Conservation (phyloP, 441 rosid genomes). For the Erodium moschatum region DNA sequence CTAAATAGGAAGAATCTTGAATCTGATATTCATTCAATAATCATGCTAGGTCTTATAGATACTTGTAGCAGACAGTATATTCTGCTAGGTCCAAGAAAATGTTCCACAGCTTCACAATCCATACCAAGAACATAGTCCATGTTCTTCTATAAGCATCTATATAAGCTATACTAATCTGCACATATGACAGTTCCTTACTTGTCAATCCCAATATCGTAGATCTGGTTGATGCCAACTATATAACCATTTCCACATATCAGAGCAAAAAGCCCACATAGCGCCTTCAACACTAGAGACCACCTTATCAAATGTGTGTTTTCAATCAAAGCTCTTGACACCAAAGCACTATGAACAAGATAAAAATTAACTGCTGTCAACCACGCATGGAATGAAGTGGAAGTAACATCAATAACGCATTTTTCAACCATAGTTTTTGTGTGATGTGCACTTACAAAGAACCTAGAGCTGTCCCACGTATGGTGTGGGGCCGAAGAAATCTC, state of each 20-base stretch:
- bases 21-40: neutral
- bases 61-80: neutral
- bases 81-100: neutral
- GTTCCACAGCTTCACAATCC: neutral
- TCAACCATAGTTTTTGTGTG: constrained; percentile 13
- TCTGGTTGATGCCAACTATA: constrained; percentile 96
- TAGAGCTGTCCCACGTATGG: constrained; percentile 83
- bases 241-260: constrained; percentile 90
- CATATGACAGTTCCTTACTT: constrained; percentile 41
- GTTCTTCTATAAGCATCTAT: neutral
- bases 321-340: constrained; percentile 79
- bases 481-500: constrained; percentile 95
- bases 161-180: neutral
- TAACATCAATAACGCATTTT: constrained; percentile 9
- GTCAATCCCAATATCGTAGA: constrained; percentile 87
- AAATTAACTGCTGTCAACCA: constrained; percentile 19
- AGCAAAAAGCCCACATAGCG: constrained; percentile 75
- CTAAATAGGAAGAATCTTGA: constrained; percentile 1
- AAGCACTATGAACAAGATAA: constrained; percentile 48
- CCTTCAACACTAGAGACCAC: constrained; percentile 74
- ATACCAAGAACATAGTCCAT: neutral
- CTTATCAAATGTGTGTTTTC: constrained; percentile 72
- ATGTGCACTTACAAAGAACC: constrained; percentile 54
- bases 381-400: constrained; percentile 4
- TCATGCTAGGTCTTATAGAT: neutral